Evolutionary conservation across 495 filamentous ascomycete species (phyloP), one percentile per base, ranked within the genome.

Genomic region (Talaromyces borbonicus): DNA sequence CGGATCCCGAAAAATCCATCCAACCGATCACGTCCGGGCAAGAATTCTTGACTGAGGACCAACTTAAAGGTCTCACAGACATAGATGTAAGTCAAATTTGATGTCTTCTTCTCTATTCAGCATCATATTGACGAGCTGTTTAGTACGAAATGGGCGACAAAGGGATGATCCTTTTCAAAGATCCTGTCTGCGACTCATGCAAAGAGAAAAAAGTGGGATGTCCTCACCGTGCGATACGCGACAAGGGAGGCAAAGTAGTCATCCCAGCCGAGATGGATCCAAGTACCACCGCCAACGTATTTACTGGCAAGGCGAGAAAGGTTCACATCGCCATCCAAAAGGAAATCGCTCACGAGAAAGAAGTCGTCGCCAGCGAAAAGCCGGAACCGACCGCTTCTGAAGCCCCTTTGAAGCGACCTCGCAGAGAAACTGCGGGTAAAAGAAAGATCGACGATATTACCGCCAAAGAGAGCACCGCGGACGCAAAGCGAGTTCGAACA

Each of bases 141-240:
- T 9, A 36, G 32, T 8, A 16, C 12, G 22, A 38, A 12, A 5
- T 5, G 11, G 18, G 16, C 8, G 15, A 11, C 16, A 12, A 4
- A 38, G 35, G 16, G n/a, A 8, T 3, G 16, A 38, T 11, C 4
- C n/a, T 36, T 22, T 38, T 11, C 15, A 8, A 12, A 5, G 35
- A 38, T 1, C 7, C 35, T 12, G 35, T 20, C n/a, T 60, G 57
- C 20, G 24, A 12, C 5, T 27, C 49, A 8, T 60, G 57, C 44
- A 54, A 42, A 25, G 14, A 11, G 6, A 51, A 46, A 39, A 60
- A 60, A 54, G 52, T 51, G 22, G 46, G 49, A 1, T 58, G 55
- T 43, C 30, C 19, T 1, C 57, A 60, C 11, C 25, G 43, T 18
- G n/a, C 31, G 4, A 18, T 16, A 19, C 8, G 18, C 22, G 35